phyloP scores from a whole-genome alignment of 371 early-diverging fungal genomes.

The Mortierella sp. region DNA sequence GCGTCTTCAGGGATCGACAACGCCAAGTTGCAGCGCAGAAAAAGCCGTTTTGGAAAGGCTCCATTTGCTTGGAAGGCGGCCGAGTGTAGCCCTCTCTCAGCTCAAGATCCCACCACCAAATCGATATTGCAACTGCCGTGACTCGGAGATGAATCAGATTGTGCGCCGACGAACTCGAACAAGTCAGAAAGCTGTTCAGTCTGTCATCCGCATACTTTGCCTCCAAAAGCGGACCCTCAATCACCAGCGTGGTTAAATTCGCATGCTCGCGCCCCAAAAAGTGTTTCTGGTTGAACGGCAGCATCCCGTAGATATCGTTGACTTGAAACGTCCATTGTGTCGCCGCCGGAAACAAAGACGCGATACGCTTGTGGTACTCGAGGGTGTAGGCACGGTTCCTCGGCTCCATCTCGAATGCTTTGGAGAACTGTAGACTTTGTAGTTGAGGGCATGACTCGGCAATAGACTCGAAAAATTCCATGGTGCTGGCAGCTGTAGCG shows the following conservation, averaged over 20 bases:
- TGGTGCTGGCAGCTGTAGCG: background rate
- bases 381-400: background rate
- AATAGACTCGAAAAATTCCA: background rate
- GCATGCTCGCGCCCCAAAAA: background rate
- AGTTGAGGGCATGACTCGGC: conserved; percentile 2
- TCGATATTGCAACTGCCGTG: background rate
- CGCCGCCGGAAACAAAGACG: background rate
- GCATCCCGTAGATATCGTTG: background rate
- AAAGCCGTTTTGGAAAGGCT: background rate
- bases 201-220: background rate
- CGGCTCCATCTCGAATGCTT: background rate
- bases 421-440: background rate
- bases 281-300: background rate
- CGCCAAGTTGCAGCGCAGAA: background rate
- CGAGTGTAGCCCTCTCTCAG: background rate
- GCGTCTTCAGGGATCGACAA: background rate
- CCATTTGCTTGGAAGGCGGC: background rate
- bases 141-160: background rate
- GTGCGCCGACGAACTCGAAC: background rate
- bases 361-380: background rate
- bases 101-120: conserved; percentile 9
- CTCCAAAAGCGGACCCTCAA: background rate
- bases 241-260: background rate
- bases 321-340: background rate
- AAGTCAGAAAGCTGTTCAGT: background rate